Percentiles rank a stretch among this genome's conserved stretches.
phyloP scores from a whole-genome alignment of 1,139 yeast species.

The Petasospora rhodanensis region DNA sequence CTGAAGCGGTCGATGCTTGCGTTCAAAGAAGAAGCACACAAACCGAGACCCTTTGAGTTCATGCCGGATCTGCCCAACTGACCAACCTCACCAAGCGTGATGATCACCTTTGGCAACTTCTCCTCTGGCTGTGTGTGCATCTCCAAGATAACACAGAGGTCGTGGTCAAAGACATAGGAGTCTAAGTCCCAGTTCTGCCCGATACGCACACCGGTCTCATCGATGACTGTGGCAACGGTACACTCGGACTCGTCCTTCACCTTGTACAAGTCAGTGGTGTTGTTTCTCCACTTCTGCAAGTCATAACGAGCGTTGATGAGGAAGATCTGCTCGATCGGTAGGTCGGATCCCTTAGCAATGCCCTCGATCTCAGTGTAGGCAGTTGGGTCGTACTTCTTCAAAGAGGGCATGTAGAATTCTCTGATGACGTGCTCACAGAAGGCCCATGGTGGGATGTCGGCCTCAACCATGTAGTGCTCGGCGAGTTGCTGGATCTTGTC shows the following conservation, averaged over 20 bases:
- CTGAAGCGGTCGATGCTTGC: constrained; percentile 13
- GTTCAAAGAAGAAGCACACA: constrained; percentile 15
- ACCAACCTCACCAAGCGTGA: constrained; percentile 16
- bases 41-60: constrained; percentile 15
- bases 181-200: constrained; percentile 17
- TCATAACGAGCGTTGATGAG: constrained; percentile 16
- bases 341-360: constrained; percentile 11
- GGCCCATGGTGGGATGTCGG: constrained; percentile 14
- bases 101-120: constrained; percentile 11
- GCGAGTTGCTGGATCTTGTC: constrained; percentile 11
- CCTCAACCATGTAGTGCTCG: constrained; percentile 10
- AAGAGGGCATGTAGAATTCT: constrained; percentile 13
- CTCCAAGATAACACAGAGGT: constrained; percentile 12
- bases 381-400: constrained; percentile 11
- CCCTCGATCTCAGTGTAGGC: constrained; percentile 11
- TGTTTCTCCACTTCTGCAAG: constrained; percentile 13
- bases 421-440: constrained; percentile 13
- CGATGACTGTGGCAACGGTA: constrained; percentile 15
- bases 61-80: constrained; percentile 17
- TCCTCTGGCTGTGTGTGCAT: constrained; percentile 13
- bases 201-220: constrained; percentile 14
- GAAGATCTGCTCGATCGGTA: constrained; percentile 12
- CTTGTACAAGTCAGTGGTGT: constrained; percentile 9
- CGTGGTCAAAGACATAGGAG: constrained; percentile 12
- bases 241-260: constrained; percentile 15